Conservation (phyloP, 1,139 yeast species). For the Kodamaea plutei region DNA sequence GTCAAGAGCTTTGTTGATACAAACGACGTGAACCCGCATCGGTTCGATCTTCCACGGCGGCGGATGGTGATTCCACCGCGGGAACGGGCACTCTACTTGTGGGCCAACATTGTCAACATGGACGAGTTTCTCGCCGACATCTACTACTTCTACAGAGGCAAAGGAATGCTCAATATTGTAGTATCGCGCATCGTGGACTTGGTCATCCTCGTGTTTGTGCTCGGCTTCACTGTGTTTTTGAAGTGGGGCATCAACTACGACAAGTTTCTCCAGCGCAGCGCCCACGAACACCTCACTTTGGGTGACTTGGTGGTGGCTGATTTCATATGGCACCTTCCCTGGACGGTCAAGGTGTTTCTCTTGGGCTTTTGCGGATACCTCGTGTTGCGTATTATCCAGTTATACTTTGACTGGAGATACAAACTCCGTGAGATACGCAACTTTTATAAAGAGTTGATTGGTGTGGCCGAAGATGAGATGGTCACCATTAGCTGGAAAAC, state of each 20-base stretch:
- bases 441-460: slow-evolving; percentile 63
- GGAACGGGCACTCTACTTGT: slow-evolving; percentile 86
- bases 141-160: slow-evolving; percentile 79
- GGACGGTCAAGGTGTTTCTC: slow-evolving; percentile 51
- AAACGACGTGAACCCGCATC: too few species aligned
- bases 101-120: slow-evolving; percentile 93
- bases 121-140: slow-evolving; percentile 82
- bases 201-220: slow-evolving; percentile 70
- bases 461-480: slow-evolving; percentile 68
- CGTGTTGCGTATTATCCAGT: slow-evolving; percentile 53
- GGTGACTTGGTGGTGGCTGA: slow-evolving; percentile 51
- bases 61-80: slow-evolving; percentile 49
- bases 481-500: slow-evolving; percentile 94
- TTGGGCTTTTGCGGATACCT: slow-evolving; percentile 62
- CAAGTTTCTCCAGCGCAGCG: slow-evolving; percentile 16
- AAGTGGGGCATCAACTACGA: slow-evolving; percentile 79
- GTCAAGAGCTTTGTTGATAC: too few species aligned
- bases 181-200: slow-evolving; percentile 63
- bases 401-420: slow-evolving; percentile 47
- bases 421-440: slow-evolving; percentile 60
- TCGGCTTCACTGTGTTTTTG: slow-evolving; percentile 72
- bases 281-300: slow-evolving; percentile 26
- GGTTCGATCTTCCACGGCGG: too few species aligned
- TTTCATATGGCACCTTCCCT: slow-evolving; percentile 54
- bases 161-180: slow-evolving; percentile 76